These are phyloP conservation scores for Fonsecaea pedrosoi DNA, from an alignment of 2,329 filamentous ascomycete species.

Conservation along the genomic window DNA sequence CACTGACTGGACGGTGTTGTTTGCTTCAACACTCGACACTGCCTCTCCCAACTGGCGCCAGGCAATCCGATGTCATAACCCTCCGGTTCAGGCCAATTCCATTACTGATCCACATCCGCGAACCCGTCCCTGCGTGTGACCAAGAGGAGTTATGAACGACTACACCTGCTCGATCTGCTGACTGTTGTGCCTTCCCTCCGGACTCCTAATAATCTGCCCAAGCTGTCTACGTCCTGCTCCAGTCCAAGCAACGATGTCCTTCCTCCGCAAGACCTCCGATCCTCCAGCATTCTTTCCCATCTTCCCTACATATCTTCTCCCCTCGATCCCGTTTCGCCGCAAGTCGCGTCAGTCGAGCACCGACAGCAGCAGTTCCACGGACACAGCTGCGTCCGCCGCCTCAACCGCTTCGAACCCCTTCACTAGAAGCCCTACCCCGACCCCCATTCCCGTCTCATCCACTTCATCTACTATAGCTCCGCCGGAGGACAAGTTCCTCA, in stretches of 20 bases:
- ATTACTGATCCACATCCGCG: constrained; percentile 31
- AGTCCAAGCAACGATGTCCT: constrained; percentile 30
- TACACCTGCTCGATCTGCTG: background rate
- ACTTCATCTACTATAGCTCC: constrained; percentile 34
- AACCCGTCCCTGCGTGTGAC: constrained; percentile 11
- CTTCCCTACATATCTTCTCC: constrained; percentile 61
- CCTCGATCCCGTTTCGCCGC: constrained; percentile 55
- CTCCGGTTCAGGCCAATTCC: constrained; percentile 1
- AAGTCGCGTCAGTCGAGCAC: constrained; percentile 49
- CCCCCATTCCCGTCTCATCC: constrained; percentile 29
- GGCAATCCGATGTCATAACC: constrained; percentile 6
- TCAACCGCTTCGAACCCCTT: constrained; percentile 40
- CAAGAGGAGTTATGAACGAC: constrained; percentile 7
- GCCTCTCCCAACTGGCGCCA: background rate
- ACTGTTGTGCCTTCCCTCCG: background rate
- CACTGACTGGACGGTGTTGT: background rate
- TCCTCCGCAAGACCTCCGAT: constrained; percentile 37
- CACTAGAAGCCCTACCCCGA: constrained; percentile 32
- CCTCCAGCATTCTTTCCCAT: constrained; percentile 43
- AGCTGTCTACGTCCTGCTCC: background rate
- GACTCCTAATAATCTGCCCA: background rate
- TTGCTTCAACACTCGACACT: background rate
- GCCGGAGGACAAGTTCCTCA: constrained; percentile 49
- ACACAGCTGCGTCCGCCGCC: constrained; percentile 41
- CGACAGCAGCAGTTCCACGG: constrained; percentile 46